Evolutionary conservation across 805 yeast genomes (phyloP), one percentile per base, ranked within the genome.

Genomic region (Clavispora carvajalis): DNA sequence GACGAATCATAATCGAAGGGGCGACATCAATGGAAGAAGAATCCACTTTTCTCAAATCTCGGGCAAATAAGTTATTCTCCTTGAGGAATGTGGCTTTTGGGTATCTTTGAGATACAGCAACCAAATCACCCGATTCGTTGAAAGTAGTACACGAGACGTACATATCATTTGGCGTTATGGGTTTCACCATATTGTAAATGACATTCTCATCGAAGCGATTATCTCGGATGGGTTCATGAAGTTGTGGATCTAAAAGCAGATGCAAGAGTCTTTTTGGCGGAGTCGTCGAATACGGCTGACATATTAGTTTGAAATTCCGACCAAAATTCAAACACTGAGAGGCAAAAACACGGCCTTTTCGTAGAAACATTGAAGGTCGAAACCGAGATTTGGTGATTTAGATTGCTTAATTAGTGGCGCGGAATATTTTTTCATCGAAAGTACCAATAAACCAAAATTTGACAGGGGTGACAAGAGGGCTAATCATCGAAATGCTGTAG

Each of bases 21-120:
- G 90, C 90, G 16, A 91, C 86, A 60, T 88, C 95, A 40, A 77
- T 74, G 28, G 78, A 67, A 1, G 85, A 71, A 4, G 81, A 69
- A 54, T 91, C 96, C 38, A 90, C 82, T 55, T 86, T 89, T 22
- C 97, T 64, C 47, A 90, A 65, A 59, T 90, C 97, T 62, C 97
- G 69, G 2, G 97, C 95, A 47, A 82, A 87, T 21, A 90, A 59
- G 18, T 80, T 77, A 59, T 88, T 84, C 34, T 84, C 80, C 40
- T 64, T 70, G 8, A 91, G 70, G 44, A 91, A 75, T 39, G 80
- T 81, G 38, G 84, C 73, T 54, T 87, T 77, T 46, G 87, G 86
- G 59, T 83, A 80, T 53, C 80, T 85, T 34, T 80, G 74, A 1
- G 91, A 81, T 2, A 84, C 81, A 0, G 84, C 80, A 1, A 74